phyloP scores from a whole-genome alignment of 805 yeast species.

The Metschnikowia orientalis region DNA sequence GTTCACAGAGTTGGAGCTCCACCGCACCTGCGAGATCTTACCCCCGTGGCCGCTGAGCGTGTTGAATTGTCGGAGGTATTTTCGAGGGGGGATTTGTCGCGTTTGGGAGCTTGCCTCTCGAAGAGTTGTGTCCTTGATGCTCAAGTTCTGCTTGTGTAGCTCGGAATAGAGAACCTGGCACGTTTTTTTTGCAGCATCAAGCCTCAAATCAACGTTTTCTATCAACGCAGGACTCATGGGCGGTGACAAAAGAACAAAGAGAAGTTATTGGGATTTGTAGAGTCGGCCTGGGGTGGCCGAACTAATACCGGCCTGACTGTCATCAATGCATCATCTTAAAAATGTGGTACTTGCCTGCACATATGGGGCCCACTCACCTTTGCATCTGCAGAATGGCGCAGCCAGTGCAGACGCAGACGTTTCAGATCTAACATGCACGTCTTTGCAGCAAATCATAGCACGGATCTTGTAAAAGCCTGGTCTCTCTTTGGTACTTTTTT shows the following conservation, averaged over 20 bases:
- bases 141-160: constrained; percentile 40
- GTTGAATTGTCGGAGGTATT: constrained; percentile 29
- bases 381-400: too few relatives aligned
- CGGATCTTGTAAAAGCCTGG: too few relatives aligned
- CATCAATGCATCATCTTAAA: too few relatives aligned
- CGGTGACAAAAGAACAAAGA: not conserved
- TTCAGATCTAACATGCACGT: too few relatives aligned
- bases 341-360: constrained; percentile 9
- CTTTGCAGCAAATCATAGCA: too few relatives aligned
- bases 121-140: constrained; percentile 45
- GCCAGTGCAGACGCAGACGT: too few relatives aligned
- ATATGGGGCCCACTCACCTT: too few relatives aligned
- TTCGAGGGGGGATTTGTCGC: constrained; percentile 26
- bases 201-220: constrained; percentile 1
- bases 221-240: constrained; percentile 1
- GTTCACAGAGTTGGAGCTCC: constrained; percentile 61
- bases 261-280: too few relatives aligned
- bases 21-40: constrained; percentile 63
- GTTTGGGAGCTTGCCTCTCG: constrained; percentile 34
- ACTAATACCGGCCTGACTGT: too few relatives aligned
- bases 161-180: constrained; percentile 41
- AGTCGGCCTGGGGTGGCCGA: too few relatives aligned
- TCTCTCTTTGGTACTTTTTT: too few relatives aligned
- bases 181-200: constrained; percentile 13
- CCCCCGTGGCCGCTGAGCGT: constrained; percentile 63